Evolutionary conservation across 2,329 filamentous ascomycete genomes (phyloP), one percentile per base, ranked within the genome.

Genomic region (Phoma sp.): DNA sequence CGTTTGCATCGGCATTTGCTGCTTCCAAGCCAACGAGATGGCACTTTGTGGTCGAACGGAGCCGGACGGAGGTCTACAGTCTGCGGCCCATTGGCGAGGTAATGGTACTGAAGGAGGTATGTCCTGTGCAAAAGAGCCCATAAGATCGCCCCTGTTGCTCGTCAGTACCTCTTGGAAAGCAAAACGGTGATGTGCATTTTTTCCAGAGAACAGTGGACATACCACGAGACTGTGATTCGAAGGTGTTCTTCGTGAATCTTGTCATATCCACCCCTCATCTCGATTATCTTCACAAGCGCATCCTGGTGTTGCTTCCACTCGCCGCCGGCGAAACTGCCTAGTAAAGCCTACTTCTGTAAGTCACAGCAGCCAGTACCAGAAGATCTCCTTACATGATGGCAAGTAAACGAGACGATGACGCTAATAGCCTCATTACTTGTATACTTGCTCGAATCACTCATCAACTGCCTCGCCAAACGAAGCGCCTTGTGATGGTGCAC

Each of bases 21-120:
- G 83, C 83, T 87, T 84, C 81, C 76, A 84, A 59, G 79, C 74
- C 74, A 84, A 81, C 77, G 79, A 86, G 77, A 86, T 77, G 71
- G 77, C 80, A 69, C 70, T 70, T 64, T 64, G 67, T 70, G 82
- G 81, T 74, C 80, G 78, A 77, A 84, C 83, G 82, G 85, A 83
- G 82, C 79, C 82, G 81, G 84, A 79, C 79, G 80, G 78, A 75
- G 81, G 77, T 79, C 76, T 72, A 47, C 64, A 64, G 32, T 67
- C 50, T 7, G 29, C 21, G 27, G 47, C 41, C 71, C 70, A 73
- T 46, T 54, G 53, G 2, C 19, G 31, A 15, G 71, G 70, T 36
- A 73, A 45, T 1, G 68, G 67, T 12, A 71, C 41, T 15, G 61
- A 51, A 5, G 68, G 64, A 7, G 61, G 57, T n/a, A 68, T 62